Conservation (phyloP, 78 protist species). For the Tieghemostelium lacteum region DNA sequence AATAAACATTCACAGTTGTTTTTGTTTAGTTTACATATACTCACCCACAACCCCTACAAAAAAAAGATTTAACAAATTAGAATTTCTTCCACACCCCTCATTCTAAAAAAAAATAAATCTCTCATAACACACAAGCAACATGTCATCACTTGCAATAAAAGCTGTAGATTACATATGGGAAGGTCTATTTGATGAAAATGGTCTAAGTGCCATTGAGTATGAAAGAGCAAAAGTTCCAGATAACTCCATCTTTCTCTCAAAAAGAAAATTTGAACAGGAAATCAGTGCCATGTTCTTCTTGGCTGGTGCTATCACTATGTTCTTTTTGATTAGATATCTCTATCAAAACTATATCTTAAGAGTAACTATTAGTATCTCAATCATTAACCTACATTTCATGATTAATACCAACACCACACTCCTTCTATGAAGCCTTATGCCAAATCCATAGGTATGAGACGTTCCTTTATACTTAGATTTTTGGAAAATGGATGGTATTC, state of each 20-base stretch:
- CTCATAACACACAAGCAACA: too few species aligned
- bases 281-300: constrained; percentile 35
- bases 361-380: constrained; percentile 21
- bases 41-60: too few species aligned
- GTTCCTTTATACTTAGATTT: background rate
- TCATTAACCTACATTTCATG: too few species aligned
- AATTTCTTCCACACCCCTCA: too few species aligned
- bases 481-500: background rate
- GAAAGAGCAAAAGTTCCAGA: constrained; percentile 54
- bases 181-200: too few species aligned
- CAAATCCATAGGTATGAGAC: background rate
- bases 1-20: too few species aligned
- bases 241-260: constrained; percentile 44
- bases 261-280: constrained; percentile 32
- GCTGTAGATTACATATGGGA: too few species aligned
- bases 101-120: too few species aligned
- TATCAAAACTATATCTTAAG: constrained; percentile 52
- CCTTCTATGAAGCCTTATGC: background rate
- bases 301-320: constrained; percentile 14
- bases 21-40: too few species aligned
- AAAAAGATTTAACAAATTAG: too few species aligned
- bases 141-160: too few species aligned
- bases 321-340: constrained; percentile 60
- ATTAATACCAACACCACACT: too few species aligned
- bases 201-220: constrained; percentile 43